Base-by-base conservation (phyloP, 2,329 filamentous ascomycete species). In the Diaporthe helianthi region DNA sequence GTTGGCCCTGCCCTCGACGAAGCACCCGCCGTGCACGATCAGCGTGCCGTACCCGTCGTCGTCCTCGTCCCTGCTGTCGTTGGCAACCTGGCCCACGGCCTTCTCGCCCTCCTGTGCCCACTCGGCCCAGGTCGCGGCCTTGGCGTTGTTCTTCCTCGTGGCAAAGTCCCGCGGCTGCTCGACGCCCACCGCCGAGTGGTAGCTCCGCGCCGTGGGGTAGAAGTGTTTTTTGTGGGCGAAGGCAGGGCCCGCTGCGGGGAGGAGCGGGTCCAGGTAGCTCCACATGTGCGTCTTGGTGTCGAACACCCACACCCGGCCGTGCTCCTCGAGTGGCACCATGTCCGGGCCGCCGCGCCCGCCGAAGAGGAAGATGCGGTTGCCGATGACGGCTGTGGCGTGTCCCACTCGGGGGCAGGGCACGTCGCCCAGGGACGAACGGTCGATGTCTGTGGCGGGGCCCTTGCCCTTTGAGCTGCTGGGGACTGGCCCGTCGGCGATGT, bases 11-110 rank as follows among this genome's bases (percentile, higher is more conserved):
- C 65, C 65, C 33, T 81, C 85, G 7, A 86, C 85, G 0, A 92
- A 85, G 75, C 90, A 92, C 4, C 93, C 93, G 5, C 91, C 93
- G 77, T 97, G 93, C 38, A 97, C 78, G 76, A 92, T 90, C 54
- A 97, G 82, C 0, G 88, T 92, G 24, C 90, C 89, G 67, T 87
- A 86, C 4, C 90, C 91, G 53, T 88, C 83, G 3, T 82, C 82
- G 73, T 88, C 87, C 73, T 90, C 86, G 70, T 89, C 89, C 1
- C 86, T 83, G 4, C 90, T 87, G 33, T 80, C 79, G 72, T 84
- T 85, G 7, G 88, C 87, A 53, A 89, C 83, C 71, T 82, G 82
- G 55, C 88, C 88, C 2, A 87, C 82, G 69, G 85, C 83, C 72
- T 83, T 84, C 36, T 87, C 84, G 69, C 86, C 86, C 69, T 86